phyloP scores from a whole-genome alignment of 768 basidiomycete genomes.

The Mycena vulgaris region DNA sequence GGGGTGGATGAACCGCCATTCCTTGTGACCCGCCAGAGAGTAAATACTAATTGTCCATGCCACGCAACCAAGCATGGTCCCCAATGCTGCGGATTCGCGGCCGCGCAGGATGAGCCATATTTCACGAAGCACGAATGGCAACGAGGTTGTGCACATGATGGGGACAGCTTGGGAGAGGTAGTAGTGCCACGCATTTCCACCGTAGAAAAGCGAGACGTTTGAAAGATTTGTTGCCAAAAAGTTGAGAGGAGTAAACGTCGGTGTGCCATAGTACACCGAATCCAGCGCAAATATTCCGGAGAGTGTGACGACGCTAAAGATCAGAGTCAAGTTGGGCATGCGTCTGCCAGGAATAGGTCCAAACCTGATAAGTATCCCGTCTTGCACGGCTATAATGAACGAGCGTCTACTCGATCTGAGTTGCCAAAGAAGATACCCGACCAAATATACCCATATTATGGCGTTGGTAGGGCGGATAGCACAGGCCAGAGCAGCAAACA shows the following conservation, averaged over 20 bases:
- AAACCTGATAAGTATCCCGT: conserved; percentile 64
- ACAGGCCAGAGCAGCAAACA: conserved; percentile 84
- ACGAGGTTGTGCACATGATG: conserved; percentile 78
- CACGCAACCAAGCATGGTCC: conserved; percentile 64
- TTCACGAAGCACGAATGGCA: conserved; percentile 83
- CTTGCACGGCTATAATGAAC: conserved; percentile 52
- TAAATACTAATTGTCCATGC: conserved; percentile 78
- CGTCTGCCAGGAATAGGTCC: conserved; percentile 31
- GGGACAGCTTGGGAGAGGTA: conserved; percentile 91
- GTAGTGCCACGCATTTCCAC: conserved; percentile 88
- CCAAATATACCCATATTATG: conserved; percentile 87
- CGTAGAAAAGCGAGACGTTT: conserved; percentile 93
- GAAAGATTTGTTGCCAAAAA: conserved; percentile 90
- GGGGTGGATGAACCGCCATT: conserved; percentile 98
- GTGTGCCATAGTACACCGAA: conserved; percentile 75
- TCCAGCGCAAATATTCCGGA: conserved; percentile 67
- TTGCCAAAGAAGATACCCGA: conserved; percentile 70
- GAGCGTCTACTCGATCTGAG: conserved; percentile 55
- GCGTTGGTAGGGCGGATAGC: conserved; percentile 91
- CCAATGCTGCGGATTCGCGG: conserved; percentile 49
- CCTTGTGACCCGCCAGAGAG: conserved; percentile 92
- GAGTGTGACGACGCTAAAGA: conserved; percentile 38
- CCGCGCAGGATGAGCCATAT: conserved; percentile 55
- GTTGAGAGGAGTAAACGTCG: conserved; percentile 83
- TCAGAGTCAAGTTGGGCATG: conserved; percentile 38